Evolutionary conservation across 768 basidiomycete species (phyloP).

Genomic region (Leccinellum luteum): DNA sequence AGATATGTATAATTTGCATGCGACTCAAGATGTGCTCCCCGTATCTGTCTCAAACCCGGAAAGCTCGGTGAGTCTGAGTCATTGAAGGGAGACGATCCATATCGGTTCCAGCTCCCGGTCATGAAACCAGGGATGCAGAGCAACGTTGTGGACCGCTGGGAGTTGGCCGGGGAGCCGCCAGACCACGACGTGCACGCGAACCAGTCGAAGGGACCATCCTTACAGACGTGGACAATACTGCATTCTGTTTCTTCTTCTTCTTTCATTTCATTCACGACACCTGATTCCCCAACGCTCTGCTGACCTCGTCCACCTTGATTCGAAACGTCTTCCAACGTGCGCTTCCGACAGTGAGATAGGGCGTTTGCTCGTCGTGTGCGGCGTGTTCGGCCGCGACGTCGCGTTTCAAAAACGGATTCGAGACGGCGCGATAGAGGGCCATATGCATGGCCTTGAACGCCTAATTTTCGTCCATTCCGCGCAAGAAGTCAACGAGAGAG

Average conservation of each 20-base stretch:
- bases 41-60: conserved; percentile 91
- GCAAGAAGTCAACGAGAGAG: not conserved
- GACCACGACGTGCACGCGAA: conserved; percentile 29
- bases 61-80: conserved; percentile 72
- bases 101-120: conserved; percentile 45
- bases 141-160: conserved; percentile 19
- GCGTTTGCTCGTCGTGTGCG: conserved; percentile 44
- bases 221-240: not conserved
- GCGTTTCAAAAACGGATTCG: conserved; percentile 84
- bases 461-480: conserved; percentile 39
- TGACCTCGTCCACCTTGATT: conserved; percentile 72
- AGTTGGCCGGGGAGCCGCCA: conserved; percentile 22
- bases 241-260: not conserved
- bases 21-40: conserved; percentile 47
- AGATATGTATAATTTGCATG: not conserved
- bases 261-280: conserved; percentile 16
- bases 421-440: conserved; percentile 78
- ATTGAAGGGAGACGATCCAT: conserved; percentile 64
- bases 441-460: conserved; percentile 88
- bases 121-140: conserved; percentile 5
- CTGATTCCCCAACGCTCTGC: conserved; percentile 51
- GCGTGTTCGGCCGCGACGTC: conserved; percentile 45
- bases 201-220: conserved; percentile 3
- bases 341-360: conserved; percentile 58
- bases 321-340: conserved; percentile 70